phyloP scores from a whole-genome alignment of 768 basidiomycete genomes.

The Kwoniella heveanensis region DNA sequence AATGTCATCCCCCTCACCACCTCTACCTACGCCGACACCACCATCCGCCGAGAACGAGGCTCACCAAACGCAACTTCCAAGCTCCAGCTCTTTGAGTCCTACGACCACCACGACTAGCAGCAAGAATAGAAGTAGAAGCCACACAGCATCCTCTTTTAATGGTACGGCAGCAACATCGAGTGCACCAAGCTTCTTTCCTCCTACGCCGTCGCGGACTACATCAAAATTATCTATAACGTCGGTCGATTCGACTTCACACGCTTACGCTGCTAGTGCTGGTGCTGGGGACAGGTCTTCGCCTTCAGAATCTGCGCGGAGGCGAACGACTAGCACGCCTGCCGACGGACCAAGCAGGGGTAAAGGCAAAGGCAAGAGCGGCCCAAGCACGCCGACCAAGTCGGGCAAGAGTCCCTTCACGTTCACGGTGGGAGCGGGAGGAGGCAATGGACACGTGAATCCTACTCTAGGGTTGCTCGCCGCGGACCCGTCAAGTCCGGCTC shows the following conservation, averaged over 20 bases:
- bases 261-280: background rate
- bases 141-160: background rate
- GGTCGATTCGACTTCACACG: conserved; percentile 15
- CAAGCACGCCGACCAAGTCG: background rate
- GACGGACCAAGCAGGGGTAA: background rate
- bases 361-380: background rate
- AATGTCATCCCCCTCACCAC: too few relatives aligned
- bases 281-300: background rate
- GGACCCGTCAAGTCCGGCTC: background rate
- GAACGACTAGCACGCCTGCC: too few relatives aligned
- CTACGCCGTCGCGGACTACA: conserved; percentile 33
- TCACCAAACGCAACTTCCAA: too few relatives aligned
- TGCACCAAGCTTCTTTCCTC: conserved; percentile 27
- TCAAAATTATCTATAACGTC: conserved; percentile 35
- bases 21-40: too few relatives aligned
- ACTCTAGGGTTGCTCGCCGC: conserved; percentile 1
- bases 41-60: too few relatives aligned
- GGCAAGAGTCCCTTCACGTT: too few relatives aligned
- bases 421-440: background rate
- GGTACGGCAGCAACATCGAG: too few relatives aligned
- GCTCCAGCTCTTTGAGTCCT: too few relatives aligned
- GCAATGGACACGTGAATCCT: background rate
- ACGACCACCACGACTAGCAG: too few relatives aligned
- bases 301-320: too few relatives aligned
- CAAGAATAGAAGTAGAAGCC: background rate